phyloP scores from a whole-genome alignment of 495 filamentous ascomycete species.

The Cairneyella variabilis region DNA sequence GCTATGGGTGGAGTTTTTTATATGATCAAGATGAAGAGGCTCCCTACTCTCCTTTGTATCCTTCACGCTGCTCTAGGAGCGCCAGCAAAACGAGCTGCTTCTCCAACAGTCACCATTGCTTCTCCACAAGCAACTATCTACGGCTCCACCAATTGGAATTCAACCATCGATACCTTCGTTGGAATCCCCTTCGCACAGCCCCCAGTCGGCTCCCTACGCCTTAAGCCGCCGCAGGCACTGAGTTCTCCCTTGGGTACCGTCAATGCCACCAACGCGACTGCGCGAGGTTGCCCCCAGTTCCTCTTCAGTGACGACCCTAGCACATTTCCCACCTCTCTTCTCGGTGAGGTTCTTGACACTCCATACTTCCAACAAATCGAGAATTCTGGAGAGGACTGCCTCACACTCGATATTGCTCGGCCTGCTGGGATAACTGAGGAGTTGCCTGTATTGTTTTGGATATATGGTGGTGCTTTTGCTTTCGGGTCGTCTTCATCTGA shows the following conservation, averaged over 20 bases:
- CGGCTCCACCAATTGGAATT: too few relatives aligned
- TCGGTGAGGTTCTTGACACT: constrained; percentile 45
- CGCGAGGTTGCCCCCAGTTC: constrained; percentile 49
- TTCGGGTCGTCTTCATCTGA: constrained; percentile 50
- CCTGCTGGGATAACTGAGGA: constrained; percentile 40
- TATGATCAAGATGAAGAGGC: too few relatives aligned
- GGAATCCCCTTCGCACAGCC: constrained; percentile 62
- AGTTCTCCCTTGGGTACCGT: constrained; percentile 38
- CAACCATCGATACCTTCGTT: constrained; percentile 51
- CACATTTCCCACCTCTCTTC: constrained; percentile 29
- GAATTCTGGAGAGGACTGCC: constrained; percentile 57
- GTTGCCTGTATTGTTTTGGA: constrained; percentile 63
- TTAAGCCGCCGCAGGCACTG: constrained; percentile 54
- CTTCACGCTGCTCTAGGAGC: too few relatives aligned
- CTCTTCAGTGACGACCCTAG: too few relatives aligned
- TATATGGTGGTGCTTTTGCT: constrained; percentile 65
- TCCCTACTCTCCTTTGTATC: too few relatives aligned
- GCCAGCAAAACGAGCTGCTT: too few relatives aligned
- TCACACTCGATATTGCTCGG: constrained; percentile 60
- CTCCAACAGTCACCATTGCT: too few relatives aligned
- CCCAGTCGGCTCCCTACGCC: constrained; percentile 51
- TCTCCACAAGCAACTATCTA: too few relatives aligned
- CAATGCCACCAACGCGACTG: constrained; percentile 37
- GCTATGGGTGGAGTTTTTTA: too few relatives aligned
- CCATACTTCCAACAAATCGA: constrained; percentile 48